A percentile compares a stretch with the other conserved stretches of the same genome.
phyloP scores from a whole-genome alignment of 2,329 filamentous ascomycete genomes.

The Gliomastix tumulicola region DNA sequence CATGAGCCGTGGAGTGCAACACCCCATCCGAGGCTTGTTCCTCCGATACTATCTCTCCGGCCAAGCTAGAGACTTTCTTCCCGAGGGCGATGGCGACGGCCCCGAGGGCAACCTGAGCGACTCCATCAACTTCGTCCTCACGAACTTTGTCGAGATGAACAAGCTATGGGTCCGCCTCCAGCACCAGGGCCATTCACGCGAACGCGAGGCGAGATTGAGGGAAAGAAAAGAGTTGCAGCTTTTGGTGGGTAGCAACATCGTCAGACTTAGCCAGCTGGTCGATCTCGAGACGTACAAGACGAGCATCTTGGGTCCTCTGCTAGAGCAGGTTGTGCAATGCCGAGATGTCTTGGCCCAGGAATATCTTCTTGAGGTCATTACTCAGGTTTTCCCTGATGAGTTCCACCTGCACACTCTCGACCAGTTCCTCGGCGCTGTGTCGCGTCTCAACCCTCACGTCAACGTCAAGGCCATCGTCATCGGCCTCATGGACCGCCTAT shows the following conservation, averaged over 20 bases:
- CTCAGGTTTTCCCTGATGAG: conserved; percentile 97
- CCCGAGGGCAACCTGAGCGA: conserved; percentile 94
- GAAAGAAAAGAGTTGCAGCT: conserved; percentile 94
- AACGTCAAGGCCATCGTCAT: conserved; percentile 98
- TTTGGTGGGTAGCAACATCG: conserved; percentile 92
- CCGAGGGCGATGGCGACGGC: conserved; percentile 75
- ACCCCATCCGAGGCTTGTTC: conserved; percentile 92
- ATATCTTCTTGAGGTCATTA: conserved; percentile 96
- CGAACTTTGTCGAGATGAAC: conserved; percentile 99
- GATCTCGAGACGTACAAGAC: conserved; percentile 93
- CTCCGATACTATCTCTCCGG: conserved; percentile 93
- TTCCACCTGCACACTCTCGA: conserved; percentile 96
- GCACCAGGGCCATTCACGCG: conserved; percentile 93
- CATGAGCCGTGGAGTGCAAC: conserved; percentile 97
- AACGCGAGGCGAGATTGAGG: conserved; percentile 86
- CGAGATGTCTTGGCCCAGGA: conserved; percentile 95
- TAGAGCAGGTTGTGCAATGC: conserved; percentile 97
- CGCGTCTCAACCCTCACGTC: conserved; percentile 88
- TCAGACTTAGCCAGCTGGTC: conserved; percentile 89
- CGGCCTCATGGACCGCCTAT: conserved; percentile 92
- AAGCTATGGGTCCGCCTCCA: conserved; percentile 98
- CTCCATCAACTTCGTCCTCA: conserved; percentile 95
- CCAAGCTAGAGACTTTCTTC: conserved; percentile 85
- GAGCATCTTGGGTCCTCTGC: conserved; percentile 75
- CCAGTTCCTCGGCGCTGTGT: conserved; percentile 88